phyloP scores from a whole-genome alignment of 2,329 filamentous ascomycete species.

The Leptoxyphium fumago region DNA sequence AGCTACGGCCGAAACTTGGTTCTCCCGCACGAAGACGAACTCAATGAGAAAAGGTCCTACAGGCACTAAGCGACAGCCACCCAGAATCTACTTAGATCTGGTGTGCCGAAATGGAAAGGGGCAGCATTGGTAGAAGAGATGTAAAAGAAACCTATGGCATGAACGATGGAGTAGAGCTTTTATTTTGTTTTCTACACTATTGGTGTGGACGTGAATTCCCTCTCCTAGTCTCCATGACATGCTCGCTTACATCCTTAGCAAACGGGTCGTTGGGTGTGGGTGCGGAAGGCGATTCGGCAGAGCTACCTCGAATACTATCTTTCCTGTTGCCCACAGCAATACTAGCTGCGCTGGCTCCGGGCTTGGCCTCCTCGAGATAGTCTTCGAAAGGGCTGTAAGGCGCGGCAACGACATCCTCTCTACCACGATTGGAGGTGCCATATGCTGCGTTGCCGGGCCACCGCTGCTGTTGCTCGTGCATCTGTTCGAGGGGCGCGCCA shows the following conservation, averaged over 20 bases:
- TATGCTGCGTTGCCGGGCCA: constrained; percentile 34
- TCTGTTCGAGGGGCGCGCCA: constrained; percentile 65
- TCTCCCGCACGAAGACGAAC: too few species aligned
- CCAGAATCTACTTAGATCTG: too few species aligned
- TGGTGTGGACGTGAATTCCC: constrained; percentile 4
- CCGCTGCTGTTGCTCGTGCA: constrained; percentile 65
- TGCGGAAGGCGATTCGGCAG: not conserved
- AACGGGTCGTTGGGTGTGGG: not conserved
- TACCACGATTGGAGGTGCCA: constrained; percentile 14
- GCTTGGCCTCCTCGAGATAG: constrained; percentile 19
- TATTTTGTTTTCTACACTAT: not conserved
- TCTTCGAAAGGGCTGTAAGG: constrained; percentile 47
- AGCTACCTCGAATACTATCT: constrained; percentile 5
- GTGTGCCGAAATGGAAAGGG: too few species aligned
- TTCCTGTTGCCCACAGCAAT: constrained; percentile 7
- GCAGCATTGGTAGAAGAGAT: too few species aligned
- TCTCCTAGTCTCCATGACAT: constrained; percentile 16
- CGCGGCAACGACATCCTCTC: constrained; percentile 38
- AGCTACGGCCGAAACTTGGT: too few species aligned
- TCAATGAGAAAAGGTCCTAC: too few species aligned
- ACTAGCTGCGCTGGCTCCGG: constrained; percentile 5
- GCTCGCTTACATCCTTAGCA: constrained; percentile 10
- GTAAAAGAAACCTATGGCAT: too few species aligned
- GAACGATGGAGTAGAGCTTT: too few species aligned
- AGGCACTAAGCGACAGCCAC: too few species aligned